Evolutionary conservation across 805 yeast genomes (phyloP).

Genomic region (Cyberlindnera maritima): DNA sequence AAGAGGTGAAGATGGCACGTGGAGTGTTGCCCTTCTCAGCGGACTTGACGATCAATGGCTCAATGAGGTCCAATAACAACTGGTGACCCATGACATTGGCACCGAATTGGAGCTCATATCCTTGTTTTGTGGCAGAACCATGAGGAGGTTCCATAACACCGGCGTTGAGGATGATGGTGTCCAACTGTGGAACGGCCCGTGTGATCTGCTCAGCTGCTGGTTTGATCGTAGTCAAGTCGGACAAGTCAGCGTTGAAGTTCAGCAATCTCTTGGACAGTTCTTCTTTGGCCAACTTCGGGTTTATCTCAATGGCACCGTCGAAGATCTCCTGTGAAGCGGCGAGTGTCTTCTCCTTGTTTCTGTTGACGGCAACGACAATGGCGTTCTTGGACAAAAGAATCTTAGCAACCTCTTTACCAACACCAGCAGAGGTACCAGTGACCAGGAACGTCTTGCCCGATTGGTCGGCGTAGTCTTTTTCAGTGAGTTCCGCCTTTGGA

Average conservation of each 20-base stretch:
- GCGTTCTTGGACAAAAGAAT: slow-evolving; percentile 32
- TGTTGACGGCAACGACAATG: slow-evolving; percentile 35
- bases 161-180: slow-evolving; percentile 42
- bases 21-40: slow-evolving; percentile 30
- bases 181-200: slow-evolving; percentile 25
- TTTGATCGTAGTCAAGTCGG: slow-evolving; percentile 41
- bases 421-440: slow-evolving; percentile 35
- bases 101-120: slow-evolving; percentile 45
- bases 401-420: slow-evolving; percentile 34
- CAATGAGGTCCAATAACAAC: slow-evolving; percentile 38
- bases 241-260: slow-evolving; percentile 28
- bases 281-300: too few relatives aligned
- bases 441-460: slow-evolving; percentile 21
- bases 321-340: slow-evolving; percentile 31
- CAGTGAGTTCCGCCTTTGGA: too few relatives aligned
- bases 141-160: slow-evolving; percentile 41
- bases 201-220: slow-evolving; percentile 34
- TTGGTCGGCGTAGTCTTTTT: slow-evolving; percentile 30
- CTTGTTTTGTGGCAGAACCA: slow-evolving; percentile 39
- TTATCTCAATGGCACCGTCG: slow-evolving; percentile 20
- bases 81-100: slow-evolving; percentile 46
- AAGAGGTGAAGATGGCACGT: slow-evolving; percentile 46
- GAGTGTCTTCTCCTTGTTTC: slow-evolving; percentile 35
- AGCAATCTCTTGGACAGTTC: background rate
- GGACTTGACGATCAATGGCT: slow-evolving; percentile 36